These are phyloP conservation scores for Letharia lupina DNA, from an alignment of 495 filamentous ascomycete species.

Conservation along the genomic window DNA sequence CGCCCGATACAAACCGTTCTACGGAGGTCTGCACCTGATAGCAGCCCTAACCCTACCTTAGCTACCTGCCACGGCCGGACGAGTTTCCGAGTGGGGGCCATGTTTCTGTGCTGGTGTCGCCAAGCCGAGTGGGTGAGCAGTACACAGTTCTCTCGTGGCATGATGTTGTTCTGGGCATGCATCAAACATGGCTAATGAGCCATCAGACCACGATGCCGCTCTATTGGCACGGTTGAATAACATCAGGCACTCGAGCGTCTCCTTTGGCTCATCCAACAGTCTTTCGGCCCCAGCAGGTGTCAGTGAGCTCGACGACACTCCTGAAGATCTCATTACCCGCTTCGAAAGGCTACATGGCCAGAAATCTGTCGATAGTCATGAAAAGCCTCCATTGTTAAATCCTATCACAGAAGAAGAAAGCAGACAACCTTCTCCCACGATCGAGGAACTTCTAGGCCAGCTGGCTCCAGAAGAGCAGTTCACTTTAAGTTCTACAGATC, in stretches of 20 bases:
- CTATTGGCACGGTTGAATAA: conserved; percentile 34
- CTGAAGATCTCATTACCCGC: conserved; percentile 29
- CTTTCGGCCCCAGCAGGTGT: conserved; percentile 8
- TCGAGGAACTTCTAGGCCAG: conserved; percentile 35
- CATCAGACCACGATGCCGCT: conserved; percentile 27
- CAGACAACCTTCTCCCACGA: conserved; percentile 23
- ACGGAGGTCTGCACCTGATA: too few species aligned
- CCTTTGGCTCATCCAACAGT: conserved; percentile 3
- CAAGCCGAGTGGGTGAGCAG: too few species aligned
- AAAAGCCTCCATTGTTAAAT: background rate
- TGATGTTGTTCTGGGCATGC: too few species aligned
- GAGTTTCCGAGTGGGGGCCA: too few species aligned
- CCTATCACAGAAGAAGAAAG: conserved; percentile 20
- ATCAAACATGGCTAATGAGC: conserved; percentile 22
- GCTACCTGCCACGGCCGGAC: too few species aligned
- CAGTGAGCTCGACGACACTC: conserved; percentile 17
- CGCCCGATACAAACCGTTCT: too few species aligned
- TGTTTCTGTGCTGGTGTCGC: too few species aligned
- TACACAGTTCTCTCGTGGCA: too few species aligned
- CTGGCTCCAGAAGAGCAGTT: conserved; percentile 32
- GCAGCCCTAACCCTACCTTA: too few species aligned
- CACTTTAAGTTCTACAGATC: conserved; percentile 27
- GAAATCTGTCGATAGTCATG: conserved; percentile 14
- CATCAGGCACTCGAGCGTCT: conserved; percentile 32
- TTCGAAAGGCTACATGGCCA: conserved; percentile 27